Conservation (phyloP, 2,329 filamentous ascomycete species). For the Drechslerella dactyloides region DNA sequence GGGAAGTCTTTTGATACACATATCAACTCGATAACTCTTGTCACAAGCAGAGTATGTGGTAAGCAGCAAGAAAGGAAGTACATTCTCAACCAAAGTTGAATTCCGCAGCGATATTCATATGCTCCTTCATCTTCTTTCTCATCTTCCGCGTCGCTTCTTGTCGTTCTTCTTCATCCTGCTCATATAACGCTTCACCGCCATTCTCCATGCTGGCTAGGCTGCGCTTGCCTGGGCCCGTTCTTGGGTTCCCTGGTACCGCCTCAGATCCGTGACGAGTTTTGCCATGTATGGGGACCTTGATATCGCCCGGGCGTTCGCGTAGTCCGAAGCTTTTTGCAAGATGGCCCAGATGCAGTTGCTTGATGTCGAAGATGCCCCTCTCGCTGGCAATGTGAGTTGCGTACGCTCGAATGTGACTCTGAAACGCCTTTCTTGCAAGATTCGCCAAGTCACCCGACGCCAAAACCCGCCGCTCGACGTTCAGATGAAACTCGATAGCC, state of each 20-base stretch:
- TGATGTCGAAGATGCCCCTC: slow-evolving; percentile 87
- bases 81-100: slow-evolving; percentile 69
- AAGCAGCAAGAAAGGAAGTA: not conserved
- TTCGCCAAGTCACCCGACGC: slow-evolving; percentile 64
- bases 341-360: slow-evolving; percentile 87
- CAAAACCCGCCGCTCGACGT: slow-evolving; percentile 63
- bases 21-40: not conserved
- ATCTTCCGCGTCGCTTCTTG: slow-evolving; percentile 63
- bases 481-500: slow-evolving; percentile 58
- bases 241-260: slow-evolving; percentile 50
- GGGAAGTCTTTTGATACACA: slow-evolving; percentile 79
- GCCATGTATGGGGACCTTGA: slow-evolving; percentile 63
- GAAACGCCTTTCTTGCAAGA: slow-evolving; percentile 81
- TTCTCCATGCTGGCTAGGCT: slow-evolving; percentile 58
- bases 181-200: slow-evolving; percentile 58
- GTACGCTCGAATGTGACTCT: slow-evolving; percentile 91
- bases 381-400: slow-evolving; percentile 90
- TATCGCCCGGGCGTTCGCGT: slow-evolving; percentile 83
- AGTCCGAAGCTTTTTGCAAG: slow-evolving; percentile 91
- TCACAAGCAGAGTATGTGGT: not conserved
- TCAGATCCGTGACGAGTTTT: slow-evolving; percentile 57
- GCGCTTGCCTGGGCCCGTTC: slow-evolving; percentile 15
- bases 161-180: slow-evolving; percentile 56
- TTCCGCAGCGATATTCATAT: slow-evolving; percentile 67
- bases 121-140: slow-evolving; percentile 65